Percentiles rank a stretch among this genome's conserved stretches.
Evolutionary conservation across 1,284 basidiomycete species (phyloP).

Genomic region (Serendipita sp.): DNA sequence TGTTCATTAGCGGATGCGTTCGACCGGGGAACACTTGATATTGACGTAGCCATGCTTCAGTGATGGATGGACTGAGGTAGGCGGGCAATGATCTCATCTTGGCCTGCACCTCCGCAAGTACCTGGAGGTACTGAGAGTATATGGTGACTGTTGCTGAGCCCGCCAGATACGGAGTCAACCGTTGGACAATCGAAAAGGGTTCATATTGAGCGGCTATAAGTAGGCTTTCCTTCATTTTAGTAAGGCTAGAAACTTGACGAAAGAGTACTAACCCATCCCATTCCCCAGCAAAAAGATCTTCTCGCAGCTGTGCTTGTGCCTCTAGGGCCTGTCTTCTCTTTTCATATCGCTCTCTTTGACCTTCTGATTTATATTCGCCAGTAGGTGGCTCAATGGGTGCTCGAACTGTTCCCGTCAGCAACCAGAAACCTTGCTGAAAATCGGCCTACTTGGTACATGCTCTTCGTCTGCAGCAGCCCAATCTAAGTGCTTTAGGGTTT

Average conservation of each 20-base stretch:
- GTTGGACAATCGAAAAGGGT: constrained; percentile 66
- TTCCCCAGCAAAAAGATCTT: constrained; percentile 75
- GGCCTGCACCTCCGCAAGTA: constrained; percentile 63
- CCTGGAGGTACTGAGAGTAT: constrained; percentile 72
- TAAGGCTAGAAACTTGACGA: constrained; percentile 7
- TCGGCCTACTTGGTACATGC: constrained; percentile 45
- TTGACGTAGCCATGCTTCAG: constrained; percentile 78
- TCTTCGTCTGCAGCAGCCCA: constrained; percentile 83
- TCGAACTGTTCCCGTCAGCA: constrained; percentile 27
- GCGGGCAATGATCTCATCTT: constrained; percentile 51
- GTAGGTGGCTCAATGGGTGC: constrained; percentile 41
- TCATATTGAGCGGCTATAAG: constrained; percentile 80
- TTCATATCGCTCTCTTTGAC: constrained; percentile 50
- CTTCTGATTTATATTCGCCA: constrained; percentile 40
- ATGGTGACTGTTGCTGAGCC: constrained; percentile 82
- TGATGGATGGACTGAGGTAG: constrained; percentile 69
- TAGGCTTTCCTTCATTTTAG: constrained; percentile 34
- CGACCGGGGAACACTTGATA: constrained; percentile 91
- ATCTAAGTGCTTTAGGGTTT: constrained; percentile 57
- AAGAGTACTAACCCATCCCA: constrained; percentile 58
- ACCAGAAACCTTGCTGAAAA: constrained; percentile 8
- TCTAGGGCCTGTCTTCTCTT: constrained; percentile 57
- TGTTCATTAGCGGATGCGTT: constrained; percentile 91
- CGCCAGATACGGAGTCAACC: constrained; percentile 58
- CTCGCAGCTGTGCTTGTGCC: constrained; percentile 46